Evolutionary conservation across 2,329 filamentous ascomycete genomes (phyloP).

Genomic region (Cadophora sp.): DNA sequence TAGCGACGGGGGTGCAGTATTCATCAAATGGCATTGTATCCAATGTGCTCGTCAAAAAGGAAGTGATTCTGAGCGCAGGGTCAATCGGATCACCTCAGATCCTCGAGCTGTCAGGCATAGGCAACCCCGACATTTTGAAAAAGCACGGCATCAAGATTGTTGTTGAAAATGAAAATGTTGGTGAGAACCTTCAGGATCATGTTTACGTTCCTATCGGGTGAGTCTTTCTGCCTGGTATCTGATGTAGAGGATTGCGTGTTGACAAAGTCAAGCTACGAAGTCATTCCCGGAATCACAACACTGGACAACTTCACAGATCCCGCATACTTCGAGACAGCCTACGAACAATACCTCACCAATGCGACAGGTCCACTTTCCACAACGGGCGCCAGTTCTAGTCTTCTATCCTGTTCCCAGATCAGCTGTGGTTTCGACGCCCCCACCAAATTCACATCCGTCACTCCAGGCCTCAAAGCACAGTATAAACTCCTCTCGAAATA

Average conservation of each 20-base stretch:
- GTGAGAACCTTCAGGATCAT: conserved; percentile 48
- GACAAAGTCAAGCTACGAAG: neutral
- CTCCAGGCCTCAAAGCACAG: neutral
- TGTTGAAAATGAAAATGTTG: conserved; percentile 48
- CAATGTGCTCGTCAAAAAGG: neutral
- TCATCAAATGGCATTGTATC: neutral
- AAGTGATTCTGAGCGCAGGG: conserved; percentile 43
- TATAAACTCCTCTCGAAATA: neutral
- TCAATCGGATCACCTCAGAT: conserved; percentile 41
- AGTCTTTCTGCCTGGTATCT: neutral
- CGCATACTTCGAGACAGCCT: neutral
- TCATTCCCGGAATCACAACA: neutral
- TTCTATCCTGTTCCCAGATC: conserved; percentile 24
- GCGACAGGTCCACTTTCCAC: conserved; percentile 30
- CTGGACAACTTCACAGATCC: neutral
- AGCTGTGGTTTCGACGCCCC: neutral
- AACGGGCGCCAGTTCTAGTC: conserved; percentile 16
- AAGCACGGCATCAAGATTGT: conserved; percentile 15
- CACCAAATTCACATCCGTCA: neutral
- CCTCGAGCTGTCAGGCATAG: conserved; percentile 47
- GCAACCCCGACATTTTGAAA: conserved; percentile 24
- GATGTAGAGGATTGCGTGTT: neutral
- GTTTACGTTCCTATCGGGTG: neutral
- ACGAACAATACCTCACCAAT: conserved; percentile 24
- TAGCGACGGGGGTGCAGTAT: neutral